Base-by-base conservation (phyloP, 257 asterid genomes). In the Parsonsia alboflavescens region DNA sequence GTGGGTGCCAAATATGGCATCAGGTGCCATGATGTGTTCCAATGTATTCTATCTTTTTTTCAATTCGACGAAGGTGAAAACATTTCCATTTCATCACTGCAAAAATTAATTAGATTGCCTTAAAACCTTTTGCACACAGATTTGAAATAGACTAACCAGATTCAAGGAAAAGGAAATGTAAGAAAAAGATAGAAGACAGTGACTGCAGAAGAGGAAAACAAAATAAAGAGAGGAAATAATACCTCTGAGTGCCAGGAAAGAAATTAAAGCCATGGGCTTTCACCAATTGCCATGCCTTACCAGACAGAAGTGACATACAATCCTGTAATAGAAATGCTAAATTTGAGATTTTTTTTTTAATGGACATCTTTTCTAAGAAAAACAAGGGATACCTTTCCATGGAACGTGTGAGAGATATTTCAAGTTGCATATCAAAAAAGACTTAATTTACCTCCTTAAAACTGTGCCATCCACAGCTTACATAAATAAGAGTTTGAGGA, bases 381-480 rank as follows among this genome's bases (percentile, higher is more conserved):
- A 46, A 33, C 41, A 63, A 50, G 36, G 70, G 30, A 56, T 4
- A 46, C 39, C 42, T 50, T 64, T 19, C 7, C 53, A 41, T 30
- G 15, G 15, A 73, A 52, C 22, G 7, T 17, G 44, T 50, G 72
- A 62, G 52, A 69, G 36, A 58, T 9, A 59, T 41, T 59, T 24
- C 70, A 24, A 77, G 21, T 52, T 68, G 30, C 70, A 72, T 71
- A 72, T 17, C 63, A 15, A 28, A 72, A 15, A 28, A 72, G 76
- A 58, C 26, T 72, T 73, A 52, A 73, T 50, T 8, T 79, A 90
- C 98, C 94, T 88, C 86, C 86, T 89, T 93, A 85, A 93, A 91
- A 83, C 97, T 91, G 79, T 90, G 93, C 98, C 98, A 93, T 72
- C 98, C 97, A 22, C 97, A 93, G 87, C 98, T 93, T 70, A 91